A percentile compares a stretch with the other conserved stretches of the same genome.
Conservation (phyloP, 306 rosid genomes). For the Ceratonia siliqua region DNA sequence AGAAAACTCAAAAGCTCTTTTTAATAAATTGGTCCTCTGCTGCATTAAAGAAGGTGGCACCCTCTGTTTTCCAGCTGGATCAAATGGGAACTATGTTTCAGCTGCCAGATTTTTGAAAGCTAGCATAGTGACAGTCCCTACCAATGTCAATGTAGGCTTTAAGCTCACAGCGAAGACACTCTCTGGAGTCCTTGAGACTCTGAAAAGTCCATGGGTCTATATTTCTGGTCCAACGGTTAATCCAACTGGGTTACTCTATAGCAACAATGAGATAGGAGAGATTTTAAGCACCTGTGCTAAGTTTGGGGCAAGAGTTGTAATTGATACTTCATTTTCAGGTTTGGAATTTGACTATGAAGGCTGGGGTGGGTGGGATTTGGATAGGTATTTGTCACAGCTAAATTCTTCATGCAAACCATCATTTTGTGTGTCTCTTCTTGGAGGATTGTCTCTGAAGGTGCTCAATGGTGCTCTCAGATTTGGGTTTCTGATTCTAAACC, state of each 20-base stretch:
- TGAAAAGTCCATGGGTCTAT: constrained; percentile 82
- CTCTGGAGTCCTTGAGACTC: constrained; percentile 53
- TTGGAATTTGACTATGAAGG: constrained; percentile 77
- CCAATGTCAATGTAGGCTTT: constrained; percentile 58
- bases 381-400: constrained; percentile 57
- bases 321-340: constrained; percentile 94
- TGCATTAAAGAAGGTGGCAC: constrained; percentile 96
- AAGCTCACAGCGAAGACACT: constrained; percentile 72
- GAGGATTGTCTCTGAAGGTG: constrained; percentile 85
- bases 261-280: constrained; percentile 66
- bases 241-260: constrained; percentile 89
- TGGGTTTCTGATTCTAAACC: constrained; percentile 76
- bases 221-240: constrained; percentile 92
- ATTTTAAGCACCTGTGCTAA: constrained; percentile 69
- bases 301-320: constrained; percentile 83
- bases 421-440: constrained; percentile 80
- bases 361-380: constrained; percentile 90
- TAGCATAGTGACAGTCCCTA: constrained; percentile 59
- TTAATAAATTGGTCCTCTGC: constrained; percentile 85
- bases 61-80: constrained; percentile 84
- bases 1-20: constrained; percentile 77
- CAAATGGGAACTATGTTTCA: constrained; percentile 87
- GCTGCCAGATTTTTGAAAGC: constrained; percentile 90
- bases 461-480: constrained; percentile 77
- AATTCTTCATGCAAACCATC: constrained; percentile 52